Conservation (phyloP, 495 filamentous ascomycete genomes). For the Hyaloscypha bicolor region DNA sequence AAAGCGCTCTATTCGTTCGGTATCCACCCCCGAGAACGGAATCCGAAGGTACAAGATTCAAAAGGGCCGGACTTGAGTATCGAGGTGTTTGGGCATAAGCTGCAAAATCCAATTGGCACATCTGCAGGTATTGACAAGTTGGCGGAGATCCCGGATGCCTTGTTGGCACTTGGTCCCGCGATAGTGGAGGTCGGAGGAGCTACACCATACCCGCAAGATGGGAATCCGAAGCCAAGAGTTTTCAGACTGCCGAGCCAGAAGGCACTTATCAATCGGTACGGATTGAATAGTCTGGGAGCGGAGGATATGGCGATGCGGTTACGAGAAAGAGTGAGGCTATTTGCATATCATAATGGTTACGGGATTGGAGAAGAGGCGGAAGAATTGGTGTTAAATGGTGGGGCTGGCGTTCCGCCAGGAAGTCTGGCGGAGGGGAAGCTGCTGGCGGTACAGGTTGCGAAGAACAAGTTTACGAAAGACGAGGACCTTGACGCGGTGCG, state of each 20-base stretch:
- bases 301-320: constrained; percentile 81
- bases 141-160: constrained; percentile 78
- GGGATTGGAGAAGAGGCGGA: constrained; percentile 65
- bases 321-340: constrained; percentile 74
- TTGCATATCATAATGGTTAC: constrained; percentile 69
- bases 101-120: constrained; percentile 86
- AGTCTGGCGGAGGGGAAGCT: constrained; percentile 73
- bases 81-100: constrained; percentile 74
- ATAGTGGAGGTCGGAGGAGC: constrained; percentile 91
- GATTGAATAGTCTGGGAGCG: constrained; percentile 87
- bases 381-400: constrained; percentile 70
- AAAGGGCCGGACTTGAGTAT: constrained; percentile 37
- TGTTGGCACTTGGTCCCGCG: constrained; percentile 78
- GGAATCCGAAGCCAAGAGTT: constrained; percentile 84
- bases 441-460: constrained; percentile 93
- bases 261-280: constrained; percentile 92
- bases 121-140: constrained; percentile 95
- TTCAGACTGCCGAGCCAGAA: constrained; percentile 82
- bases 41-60: constrained; percentile 20
- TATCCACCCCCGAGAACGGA: constrained; percentile 75
- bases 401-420: constrained; percentile 65
- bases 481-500: constrained; percentile 81
- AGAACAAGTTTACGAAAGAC: constrained; percentile 89
- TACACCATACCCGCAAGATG: constrained; percentile 81
- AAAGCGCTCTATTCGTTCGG: constrained; percentile 67